A percentile compares a stretch with the other conserved stretches of the same genome.
These are phyloP conservation scores for Talaromyces pinophilus DNA, from an alignment of 2,329 filamentous ascomycete genomes.

Conservation along the genomic window DNA sequence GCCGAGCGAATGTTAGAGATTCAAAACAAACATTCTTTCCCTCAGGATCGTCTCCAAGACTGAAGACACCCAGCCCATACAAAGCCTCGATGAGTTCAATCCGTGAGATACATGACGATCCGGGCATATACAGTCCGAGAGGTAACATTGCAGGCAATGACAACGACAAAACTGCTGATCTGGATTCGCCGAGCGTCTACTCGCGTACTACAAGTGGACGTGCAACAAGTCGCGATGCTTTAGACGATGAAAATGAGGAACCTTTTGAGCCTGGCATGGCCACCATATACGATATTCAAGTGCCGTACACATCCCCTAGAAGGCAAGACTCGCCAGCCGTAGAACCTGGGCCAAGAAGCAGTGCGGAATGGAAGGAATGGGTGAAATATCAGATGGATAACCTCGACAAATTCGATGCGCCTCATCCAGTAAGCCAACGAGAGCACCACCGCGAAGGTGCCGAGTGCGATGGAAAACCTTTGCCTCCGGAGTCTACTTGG, in stretches of 20 bases:
- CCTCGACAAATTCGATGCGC: constrained; percentile 29
- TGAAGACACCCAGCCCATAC: constrained; percentile 29
- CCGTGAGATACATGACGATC: constrained; percentile 22
- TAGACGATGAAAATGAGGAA: constrained; percentile 13
- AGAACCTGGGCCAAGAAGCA: constrained; percentile 27
- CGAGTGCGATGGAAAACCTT: constrained; percentile 37
- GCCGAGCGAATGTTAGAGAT: constrained; percentile 22
- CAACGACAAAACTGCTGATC: constrained; percentile 14
- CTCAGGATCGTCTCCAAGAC: constrained; percentile 25
- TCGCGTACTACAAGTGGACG: constrained; percentile 44
- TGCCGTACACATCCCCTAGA: constrained; percentile 36
- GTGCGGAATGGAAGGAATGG: constrained; percentile 43
- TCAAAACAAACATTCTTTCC: constrained; percentile 28
- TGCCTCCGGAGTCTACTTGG: constrained; percentile 3
- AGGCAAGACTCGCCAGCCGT: constrained; percentile 22
- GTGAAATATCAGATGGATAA: constrained; percentile 40
- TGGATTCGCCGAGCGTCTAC: constrained; percentile 44
- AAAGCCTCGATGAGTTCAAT: constrained; percentile 26
- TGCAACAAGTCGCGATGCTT: constrained; percentile 28
- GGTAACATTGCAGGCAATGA: constrained; percentile 25
- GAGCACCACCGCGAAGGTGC: constrained; percentile 44
- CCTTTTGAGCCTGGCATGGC: constrained; percentile 37
- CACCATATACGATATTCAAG: constrained; percentile 38
- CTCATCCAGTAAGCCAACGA: constrained; percentile 24
- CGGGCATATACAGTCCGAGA: constrained; percentile 28